Conservation (phyloP, 2,329 filamentous ascomycete species). For the Monilinia fructigena region DNA sequence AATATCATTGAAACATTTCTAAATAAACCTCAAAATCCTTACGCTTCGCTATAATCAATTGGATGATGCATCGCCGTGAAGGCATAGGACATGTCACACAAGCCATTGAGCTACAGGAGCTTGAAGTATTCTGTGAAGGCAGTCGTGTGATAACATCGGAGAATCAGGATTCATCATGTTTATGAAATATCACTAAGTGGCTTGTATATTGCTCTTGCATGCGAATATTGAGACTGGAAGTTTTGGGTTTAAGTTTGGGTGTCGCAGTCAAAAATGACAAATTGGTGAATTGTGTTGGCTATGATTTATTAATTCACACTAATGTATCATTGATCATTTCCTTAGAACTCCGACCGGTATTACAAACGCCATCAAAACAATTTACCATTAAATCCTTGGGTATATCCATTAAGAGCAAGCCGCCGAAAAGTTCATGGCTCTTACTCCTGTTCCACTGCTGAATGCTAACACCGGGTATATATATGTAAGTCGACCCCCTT, state of each 20-base stretch:
- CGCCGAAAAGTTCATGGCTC: too few relatives aligned
- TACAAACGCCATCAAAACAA: not conserved
- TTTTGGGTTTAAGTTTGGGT: not conserved
- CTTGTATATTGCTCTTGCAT: too few relatives aligned
- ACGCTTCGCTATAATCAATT: too few relatives aligned
- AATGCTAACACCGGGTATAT: constrained; percentile 7
- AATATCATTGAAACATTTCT: too few relatives aligned
- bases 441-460: not conserved
- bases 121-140: not conserved
- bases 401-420: not conserved
- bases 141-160: too few relatives aligned
- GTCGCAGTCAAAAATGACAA: not conserved
- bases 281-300: not conserved
- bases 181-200: not conserved
- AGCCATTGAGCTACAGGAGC: not conserved
- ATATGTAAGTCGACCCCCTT: not conserved
- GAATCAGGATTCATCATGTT: not conserved
- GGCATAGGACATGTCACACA: not conserved
- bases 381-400: not conserved
- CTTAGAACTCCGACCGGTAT: not conserved
- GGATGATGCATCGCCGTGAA: too few relatives aligned
- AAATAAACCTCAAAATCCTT: too few relatives aligned
- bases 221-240: not conserved
- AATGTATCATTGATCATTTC: not conserved
- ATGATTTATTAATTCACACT: not conserved